Percentiles rank a stretch among this genome's conserved stretches.
These are phyloP conservation scores for Apostasia ramifera DNA, from an alignment of 106 monocot genomes.

Conservation along the genomic window DNA sequence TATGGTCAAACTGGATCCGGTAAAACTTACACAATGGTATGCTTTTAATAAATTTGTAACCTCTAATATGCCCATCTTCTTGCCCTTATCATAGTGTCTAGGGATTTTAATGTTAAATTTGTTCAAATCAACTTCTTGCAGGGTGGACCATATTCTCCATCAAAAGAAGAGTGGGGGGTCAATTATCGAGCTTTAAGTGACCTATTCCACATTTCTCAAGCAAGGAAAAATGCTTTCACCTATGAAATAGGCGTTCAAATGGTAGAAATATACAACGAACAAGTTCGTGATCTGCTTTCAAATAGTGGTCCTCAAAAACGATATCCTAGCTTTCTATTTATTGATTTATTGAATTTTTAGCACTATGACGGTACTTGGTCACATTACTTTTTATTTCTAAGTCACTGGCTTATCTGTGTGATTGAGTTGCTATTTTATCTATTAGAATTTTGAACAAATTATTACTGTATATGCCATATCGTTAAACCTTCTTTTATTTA, in stretches of 20 bases:
- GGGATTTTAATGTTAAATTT: not conserved
- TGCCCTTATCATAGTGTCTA: not conserved
- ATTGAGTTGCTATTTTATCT: too few species aligned
- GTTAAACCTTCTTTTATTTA: too few species aligned
- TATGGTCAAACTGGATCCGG: constrained; percentile 99
- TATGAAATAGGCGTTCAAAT: constrained; percentile 93
- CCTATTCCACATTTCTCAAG: constrained; percentile 67
- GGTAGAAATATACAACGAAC: constrained; percentile 98
- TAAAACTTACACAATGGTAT: constrained; percentile 98
- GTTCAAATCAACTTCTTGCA: constrained; percentile 12
- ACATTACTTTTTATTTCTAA: too few species aligned
- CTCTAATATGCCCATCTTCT: too few species aligned
- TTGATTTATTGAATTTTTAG: not conserved
- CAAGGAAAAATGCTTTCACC: constrained; percentile 47
- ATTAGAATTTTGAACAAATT: too few species aligned
- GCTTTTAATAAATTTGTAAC: not conserved
- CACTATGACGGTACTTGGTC: too few species aligned
- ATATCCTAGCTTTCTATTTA: constrained; percentile 62
- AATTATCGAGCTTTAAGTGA: constrained; percentile 89
- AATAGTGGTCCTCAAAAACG: constrained; percentile 54
- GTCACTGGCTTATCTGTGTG: too few species aligned
- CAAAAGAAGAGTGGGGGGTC: constrained; percentile 81
- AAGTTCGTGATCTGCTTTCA: constrained; percentile 96
- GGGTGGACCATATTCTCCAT: constrained; percentile 72
- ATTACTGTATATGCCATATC: too few species aligned